These are phyloP conservation scores for Rusavskia elegans DNA, from an alignment of 495 filamentous ascomycete genomes.

Conservation along the genomic window DNA sequence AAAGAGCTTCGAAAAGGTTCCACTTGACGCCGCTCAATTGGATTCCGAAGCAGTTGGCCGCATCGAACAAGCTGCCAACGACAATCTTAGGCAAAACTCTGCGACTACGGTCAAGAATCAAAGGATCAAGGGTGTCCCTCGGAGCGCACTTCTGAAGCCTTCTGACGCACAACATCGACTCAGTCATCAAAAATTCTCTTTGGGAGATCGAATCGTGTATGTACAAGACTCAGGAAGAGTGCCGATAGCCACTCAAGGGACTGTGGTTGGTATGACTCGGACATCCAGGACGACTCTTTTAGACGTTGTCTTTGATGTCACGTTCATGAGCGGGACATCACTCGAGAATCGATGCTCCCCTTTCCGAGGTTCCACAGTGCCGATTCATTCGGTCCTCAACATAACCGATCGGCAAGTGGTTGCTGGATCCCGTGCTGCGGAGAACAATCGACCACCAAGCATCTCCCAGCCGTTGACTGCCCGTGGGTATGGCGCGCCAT, in stretches of 20 bases:
- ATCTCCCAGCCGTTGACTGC: slow-evolving; percentile 38
- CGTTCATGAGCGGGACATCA: slow-evolving; percentile 92
- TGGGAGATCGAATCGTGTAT: slow-evolving; percentile 88
- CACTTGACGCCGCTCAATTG: slow-evolving; percentile 86
- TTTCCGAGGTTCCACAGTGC: slow-evolving; percentile 89
- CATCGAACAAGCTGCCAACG: slow-evolving; percentile 65
- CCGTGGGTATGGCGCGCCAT: slow-evolving; percentile 42
- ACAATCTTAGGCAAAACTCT: slow-evolving; percentile 30
- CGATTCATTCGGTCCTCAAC: slow-evolving; percentile 71
- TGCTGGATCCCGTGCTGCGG: slow-evolving; percentile 53
- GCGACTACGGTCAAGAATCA: slow-evolving; percentile 26
- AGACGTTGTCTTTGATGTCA: slow-evolving; percentile 83
- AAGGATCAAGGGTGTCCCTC: slow-evolving; percentile 62
- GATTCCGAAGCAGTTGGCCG: slow-evolving; percentile 75
- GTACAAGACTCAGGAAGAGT: slow-evolving; percentile 88
- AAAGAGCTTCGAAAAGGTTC: slow-evolving; percentile 82
- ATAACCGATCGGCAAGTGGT: slow-evolving; percentile 67
- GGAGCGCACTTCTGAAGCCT: slow-evolving; percentile 76
- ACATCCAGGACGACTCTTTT: slow-evolving; percentile 66
- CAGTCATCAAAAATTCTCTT: slow-evolving; percentile 63
- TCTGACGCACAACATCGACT: slow-evolving; percentile 83
- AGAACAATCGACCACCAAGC: slow-evolving; percentile 37
- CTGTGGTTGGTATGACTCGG: slow-evolving; percentile 79
- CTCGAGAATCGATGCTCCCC: slow-evolving; percentile 81
- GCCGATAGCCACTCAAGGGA: slow-evolving; percentile 81